Evolutionary conservation across 2,329 filamentous ascomycete genomes (phyloP).

Genomic region (Stachybotrys echinatus): DNA sequence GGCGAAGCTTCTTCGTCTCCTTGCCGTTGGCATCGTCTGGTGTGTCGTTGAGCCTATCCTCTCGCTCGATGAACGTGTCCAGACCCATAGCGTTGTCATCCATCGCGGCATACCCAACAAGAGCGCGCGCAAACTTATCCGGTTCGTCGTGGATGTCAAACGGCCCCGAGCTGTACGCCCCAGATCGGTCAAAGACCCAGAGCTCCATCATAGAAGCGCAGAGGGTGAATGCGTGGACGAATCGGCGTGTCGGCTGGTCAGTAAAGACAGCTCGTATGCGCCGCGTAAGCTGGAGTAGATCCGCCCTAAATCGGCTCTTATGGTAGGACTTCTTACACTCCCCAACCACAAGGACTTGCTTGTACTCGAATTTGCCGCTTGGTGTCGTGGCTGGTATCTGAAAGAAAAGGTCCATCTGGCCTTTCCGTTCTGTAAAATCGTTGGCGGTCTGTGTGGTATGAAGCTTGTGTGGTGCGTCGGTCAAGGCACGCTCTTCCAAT

Average conservation of each 20-base stretch:
- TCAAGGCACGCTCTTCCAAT: slow-evolving; percentile 6
- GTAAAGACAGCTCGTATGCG: slow-evolving; percentile 19
- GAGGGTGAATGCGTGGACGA: slow-evolving; percentile 30
- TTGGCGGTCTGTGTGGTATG: slow-evolving; percentile 10
- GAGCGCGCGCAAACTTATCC: slow-evolving; percentile 9
- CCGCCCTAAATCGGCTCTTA: slow-evolving; percentile 8
- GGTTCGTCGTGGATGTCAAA: slow-evolving; percentile 19
- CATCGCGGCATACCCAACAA: slow-evolving; percentile 13
- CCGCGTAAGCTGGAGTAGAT: slow-evolving; percentile 11
- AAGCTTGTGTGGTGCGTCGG: slow-evolving; percentile 9
- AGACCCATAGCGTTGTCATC: slow-evolving; percentile 9
- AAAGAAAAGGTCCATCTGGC: slow-evolving; percentile 15
- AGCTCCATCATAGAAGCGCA: slow-evolving; percentile 23
- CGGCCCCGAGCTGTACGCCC: slow-evolving; percentile 22
- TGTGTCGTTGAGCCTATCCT: no score
- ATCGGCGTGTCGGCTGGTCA: slow-evolving; percentile 25
- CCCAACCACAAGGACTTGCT: slow-evolving; percentile 13
- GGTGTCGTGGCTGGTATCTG: slow-evolving; percentile 3
- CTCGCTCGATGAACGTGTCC: slow-evolving; percentile 1
- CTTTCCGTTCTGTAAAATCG: slow-evolving; percentile 13
- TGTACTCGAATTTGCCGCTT: slow-evolving; percentile 7
- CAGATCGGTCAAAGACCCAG: slow-evolving; percentile 31
- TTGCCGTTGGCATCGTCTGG: no score
- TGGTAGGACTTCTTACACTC: slow-evolving; percentile 12
- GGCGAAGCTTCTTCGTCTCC: not conserved